Evolutionary conservation across 345 rosid genomes (phyloP), one percentile per base, ranked within the genome.

Genomic region (Sapria himalayana): DNA sequence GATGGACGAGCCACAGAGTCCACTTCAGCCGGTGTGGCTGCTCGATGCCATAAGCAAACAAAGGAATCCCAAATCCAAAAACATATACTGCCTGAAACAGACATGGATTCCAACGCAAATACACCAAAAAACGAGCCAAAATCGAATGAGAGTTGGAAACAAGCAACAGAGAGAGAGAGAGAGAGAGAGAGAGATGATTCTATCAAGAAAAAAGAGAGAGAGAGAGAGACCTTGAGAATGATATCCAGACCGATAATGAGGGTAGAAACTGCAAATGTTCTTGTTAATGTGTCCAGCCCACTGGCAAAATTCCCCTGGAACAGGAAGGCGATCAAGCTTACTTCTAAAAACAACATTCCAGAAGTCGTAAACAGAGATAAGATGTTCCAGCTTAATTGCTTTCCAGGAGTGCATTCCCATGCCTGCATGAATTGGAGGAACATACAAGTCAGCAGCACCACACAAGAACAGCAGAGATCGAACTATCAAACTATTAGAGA

Each of bases 271-370:
- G 67, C 63, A 62, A 86, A 86, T 1, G 92, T 74, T 25, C 89
- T 61, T 15, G 89, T 70, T 31, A 86, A 63, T 25, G 92, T 81
- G 44, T 73, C 69, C 48, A 72, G 56, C 2, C 97, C 92, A 17
- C 78, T 76, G 4, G 76, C 75, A 45, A 78, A 69, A 65, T 78
- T 81, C 46, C 97, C 94, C 63, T 86, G 85, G 49, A 76, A 65
- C 47, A 86, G 51, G 66, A 86, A 78, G 18, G 97, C 94, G 64
- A 81, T 65, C 80, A 86, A 66, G 69, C 97, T 86, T 49, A 81
- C 76, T 78, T 86, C 97, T 54, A 86, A 33, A 55, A 86, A 81
- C 55, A 86, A 49, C 94, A 81, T 81, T 55, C 94, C 97, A 23
- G 92, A 73, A 32, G 77, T 73, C 47, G 97, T 73, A 41, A 74